Evolutionary conservation across 768 basidiomycete genomes (phyloP), one percentile per base, ranked within the genome.

Genomic region (Galerina sulciceps): DNA sequence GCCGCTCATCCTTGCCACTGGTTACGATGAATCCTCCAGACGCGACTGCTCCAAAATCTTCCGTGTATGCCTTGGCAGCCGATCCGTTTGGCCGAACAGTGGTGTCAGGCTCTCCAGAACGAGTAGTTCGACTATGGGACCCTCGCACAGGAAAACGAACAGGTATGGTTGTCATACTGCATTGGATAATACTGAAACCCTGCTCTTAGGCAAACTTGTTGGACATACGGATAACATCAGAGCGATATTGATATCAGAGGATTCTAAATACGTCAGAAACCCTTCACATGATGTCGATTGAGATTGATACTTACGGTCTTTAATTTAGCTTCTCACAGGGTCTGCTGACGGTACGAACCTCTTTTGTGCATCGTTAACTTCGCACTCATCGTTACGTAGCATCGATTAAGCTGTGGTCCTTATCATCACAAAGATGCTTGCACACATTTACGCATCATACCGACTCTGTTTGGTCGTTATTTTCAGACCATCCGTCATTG

Each of bases 221-320:
- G 96, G 96, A 0, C 96, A 99, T 71, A 96, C 96, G 0, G 97
- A 99, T 73, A 99, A 98, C 65, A 95, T 99, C 59, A 84, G 96
- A 9, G 86, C 93, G 4, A 90, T 98, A 43, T 73, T 96, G 18
- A 81, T 99, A 1, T 93, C 92, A 5, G 94, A 95, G 26, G 96
- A 98, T 71, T 88, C 93, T 20, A 85, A 85, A 85, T 94, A 94
- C 73, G 93, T 96, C 69, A 73, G 93, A 14, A 10, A 31, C 22
- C 31, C 78, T 46, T 31, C 9, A 1, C 43, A 22, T 51, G 14
- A 38, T 54, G 35, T 22, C 36, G 6, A 18, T 42, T 31, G 26
- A 44, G 56, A 11, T 45, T 40, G 53, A 38, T 45, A 50, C 55
- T 61, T 46, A 62, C 66, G 22, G 57, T 26, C 41, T 31, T 17